Base-by-base conservation (phyloP, 768 basidiomycete species). In the Mycena epipterygia region DNA sequence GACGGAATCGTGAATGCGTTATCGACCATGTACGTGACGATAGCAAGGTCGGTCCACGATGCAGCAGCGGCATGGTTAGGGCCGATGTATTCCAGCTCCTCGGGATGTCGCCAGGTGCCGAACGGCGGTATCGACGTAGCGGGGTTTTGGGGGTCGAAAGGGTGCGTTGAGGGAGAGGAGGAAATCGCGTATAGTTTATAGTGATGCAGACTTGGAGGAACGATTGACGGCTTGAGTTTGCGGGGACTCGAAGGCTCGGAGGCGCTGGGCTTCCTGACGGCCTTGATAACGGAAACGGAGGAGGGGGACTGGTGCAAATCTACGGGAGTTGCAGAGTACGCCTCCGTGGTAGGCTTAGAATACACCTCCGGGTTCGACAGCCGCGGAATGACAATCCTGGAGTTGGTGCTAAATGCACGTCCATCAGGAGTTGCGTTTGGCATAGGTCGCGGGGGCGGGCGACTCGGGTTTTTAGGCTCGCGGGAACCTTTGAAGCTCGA, bases 1-100 rank as follows among this genome's bases (percentile, higher is more conserved):
- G 68, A 67, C 23, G 68, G 72, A n/a, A 73, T 73, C 25, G 72
- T 67, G 33, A 63, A 73, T 12, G 66, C 72, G 33, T 73, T 70
- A 7, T 66, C 65, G 35, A 67, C 59, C 65, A 73, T 73, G 51
- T 67, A 73, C 8, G 55, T 39, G 33, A 67, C 42, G 23, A 73
- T 67, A 9, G 48, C 41, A 9, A 62, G 33, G 41, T 73, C 72
- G 8, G 64, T 63, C 72, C 72, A 73, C 35, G 19, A 9, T 14
- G 44, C 64, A 8, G 64, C 68, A 2, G 21, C 4, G 19, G 68
- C 65, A 41, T 70, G 68, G 16, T 51, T 59, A 12, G 68, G 61
- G 7, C 72, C 57, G 32, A 73, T 73, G 52, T 70, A 73, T 5
- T 48, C 49, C 21, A 73, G 62, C 56, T 73, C 72, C 1, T 37